Evolutionary conservation across 2,329 filamentous ascomycete species (phyloP), one percentile per base, ranked within the genome.

Genomic region (Aureobasidium vineae): DNA sequence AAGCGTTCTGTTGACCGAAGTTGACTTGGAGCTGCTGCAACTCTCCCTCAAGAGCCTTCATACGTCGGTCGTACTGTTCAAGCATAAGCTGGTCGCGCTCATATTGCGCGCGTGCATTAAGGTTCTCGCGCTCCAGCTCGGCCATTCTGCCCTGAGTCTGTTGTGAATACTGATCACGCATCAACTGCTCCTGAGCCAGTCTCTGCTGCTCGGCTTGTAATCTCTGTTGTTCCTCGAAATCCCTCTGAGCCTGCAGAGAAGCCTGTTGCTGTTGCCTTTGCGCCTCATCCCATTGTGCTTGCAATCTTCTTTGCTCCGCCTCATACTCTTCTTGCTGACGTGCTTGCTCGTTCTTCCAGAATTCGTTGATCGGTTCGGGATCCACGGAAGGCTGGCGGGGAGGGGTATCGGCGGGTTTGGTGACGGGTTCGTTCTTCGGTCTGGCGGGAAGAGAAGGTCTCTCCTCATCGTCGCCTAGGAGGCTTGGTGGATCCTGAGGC

Each of bases 11-110:
- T 77, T 97, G 89, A 49, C 90, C 88, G 72, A 91, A 89, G 76
- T 92, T 97, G 71, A 84, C 86, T 72, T 92, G 90, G 63, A 98
- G 84, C 70, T 96, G 90, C 54, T 84, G 80, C 69, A 99, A 85
- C 78, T 99, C 95, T 65, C 88, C 86, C 77, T 99, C 95, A 15
- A 99, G 81, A 23, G 91, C 90, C 81, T 97, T 98, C 75, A 99
- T 92, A 68, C 94, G 87, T 75, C 92, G 77, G 71, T 99, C 95
- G 75, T 97, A 99, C 75, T 98, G 94, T 78, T 97, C 91, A 50
- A 99, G 84, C 90, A 98, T 92, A 49, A 99, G 83, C 79, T 98
- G 95, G 76, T 99, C 93, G n/a, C 90, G 90, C 77, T 98, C 93
- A 75, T 97, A 98, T 78, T 98, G 95, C 10, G 93, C 91, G 49